phyloP scores from a whole-genome alignment of 1,284 basidiomycete genomes.

The Tilletiaria anomala region DNA sequence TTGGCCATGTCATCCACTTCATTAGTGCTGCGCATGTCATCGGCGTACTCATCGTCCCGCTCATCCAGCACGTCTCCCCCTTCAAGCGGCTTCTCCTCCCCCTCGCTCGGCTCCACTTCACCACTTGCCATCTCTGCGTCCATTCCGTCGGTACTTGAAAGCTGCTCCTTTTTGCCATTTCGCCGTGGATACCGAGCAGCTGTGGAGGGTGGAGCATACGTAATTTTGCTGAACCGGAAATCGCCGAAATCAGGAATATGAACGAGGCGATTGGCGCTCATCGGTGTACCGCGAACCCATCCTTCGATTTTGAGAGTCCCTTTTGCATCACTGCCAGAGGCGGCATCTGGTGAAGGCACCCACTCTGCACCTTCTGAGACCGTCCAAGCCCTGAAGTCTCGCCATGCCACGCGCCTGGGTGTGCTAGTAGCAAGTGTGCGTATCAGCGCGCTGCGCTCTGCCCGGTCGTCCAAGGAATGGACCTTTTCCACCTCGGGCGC shows the following conservation, averaged over 20 bases:
- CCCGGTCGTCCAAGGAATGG: slow-evolving; percentile 50
- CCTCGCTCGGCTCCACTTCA: slow-evolving; percentile 5
- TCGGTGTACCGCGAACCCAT: slow-evolving; percentile 59
- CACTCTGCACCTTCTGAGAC: slow-evolving; percentile 52
- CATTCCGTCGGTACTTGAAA: background rate
- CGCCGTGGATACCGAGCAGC: background rate
- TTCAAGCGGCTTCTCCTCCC: slow-evolving; percentile 24
- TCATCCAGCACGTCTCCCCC: slow-evolving; percentile 49
- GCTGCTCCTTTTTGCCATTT: background rate
- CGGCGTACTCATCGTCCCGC: slow-evolving; percentile 52
- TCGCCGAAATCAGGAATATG: slow-evolving; percentile 83
- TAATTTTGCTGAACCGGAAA: slow-evolving; percentile 65
- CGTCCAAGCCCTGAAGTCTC: slow-evolving; percentile 65
- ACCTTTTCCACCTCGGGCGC: slow-evolving; percentile 61
- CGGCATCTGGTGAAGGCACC: slow-evolving; percentile 9
- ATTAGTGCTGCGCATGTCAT: slow-evolving; percentile 77
- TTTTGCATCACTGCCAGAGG: slow-evolving; percentile 17
- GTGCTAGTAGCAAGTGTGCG: slow-evolving; percentile 41
- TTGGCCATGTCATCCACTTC: slow-evolving; percentile 75
- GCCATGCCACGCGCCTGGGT: slow-evolving; percentile 55
- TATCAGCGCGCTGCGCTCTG: slow-evolving; percentile 49
- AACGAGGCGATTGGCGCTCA: slow-evolving; percentile 72
- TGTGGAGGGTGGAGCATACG: slow-evolving; percentile 14
- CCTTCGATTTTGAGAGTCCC: slow-evolving; percentile 59
- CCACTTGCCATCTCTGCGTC: slow-evolving; percentile 2